Evolutionary conservation across 306 rosid genomes (phyloP), one percentile per base, ranked within the genome.

Genomic region (Lathyrus oleraceus): DNA sequence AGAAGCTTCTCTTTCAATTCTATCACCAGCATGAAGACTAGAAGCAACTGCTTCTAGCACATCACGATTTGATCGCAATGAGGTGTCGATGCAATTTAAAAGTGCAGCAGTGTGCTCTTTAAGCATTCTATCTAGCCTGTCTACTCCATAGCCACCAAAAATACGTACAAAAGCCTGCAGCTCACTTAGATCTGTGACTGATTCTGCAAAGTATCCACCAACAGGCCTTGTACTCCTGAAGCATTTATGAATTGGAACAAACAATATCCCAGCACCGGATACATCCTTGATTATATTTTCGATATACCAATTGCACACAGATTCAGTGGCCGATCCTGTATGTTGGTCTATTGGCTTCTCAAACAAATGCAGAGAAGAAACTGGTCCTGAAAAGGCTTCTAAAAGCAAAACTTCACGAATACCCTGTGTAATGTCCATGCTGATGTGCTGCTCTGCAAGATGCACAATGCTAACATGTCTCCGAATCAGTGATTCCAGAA

Each of bases 101-200:
- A 94, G 99, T 47, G 99, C 99, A 80, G 99, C 97, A 45, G 97
- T 88, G 82, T 94, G 96, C 76, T 94, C 99, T 86, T 94, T 94
- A 66, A 94, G 91, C 96, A 94, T 83, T 80, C 86, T 83, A 75
- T 90, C 91, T 63, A 94, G 80, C 84, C 96, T 88, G 76, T 94
- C 99, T 64, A 94, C 97, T 75, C 99, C 99, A 81, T 87, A 94
- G 62, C 96, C 96, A 78, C 99, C 99, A 78, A 94, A 94, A 62
- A 87, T 76, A 40, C 91, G 96, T 69, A 86, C 91, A 80, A 94
- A 90, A 45, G 99, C 91, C 79, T 88, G 90, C 69, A 94, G 66
- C 73, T 94, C 97, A 79, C 87, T 83, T 43, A 85, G 80, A 82
- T 94, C 99, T 48, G 99, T 87, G 52, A 94, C 97, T 7, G 99